phyloP scores from a whole-genome alignment of 441 rosid genomes.

The Adansonia gregorii region DNA sequence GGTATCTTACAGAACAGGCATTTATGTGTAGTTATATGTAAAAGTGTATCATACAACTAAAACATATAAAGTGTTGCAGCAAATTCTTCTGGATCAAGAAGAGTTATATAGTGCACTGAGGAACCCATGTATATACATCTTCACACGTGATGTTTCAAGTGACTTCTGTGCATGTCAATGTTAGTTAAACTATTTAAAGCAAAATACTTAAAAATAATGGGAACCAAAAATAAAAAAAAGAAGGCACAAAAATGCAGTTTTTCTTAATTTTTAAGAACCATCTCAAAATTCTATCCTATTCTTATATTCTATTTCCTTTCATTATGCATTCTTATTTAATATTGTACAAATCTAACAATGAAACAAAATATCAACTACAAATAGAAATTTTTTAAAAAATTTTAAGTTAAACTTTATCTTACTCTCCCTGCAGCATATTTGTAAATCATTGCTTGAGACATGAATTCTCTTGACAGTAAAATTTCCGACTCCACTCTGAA shows the following conservation, averaged over 20 bases:
- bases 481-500: not conserved
- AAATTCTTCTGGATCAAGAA: conserved; percentile 2
- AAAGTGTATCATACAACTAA: not conserved
- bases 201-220: not conserved
- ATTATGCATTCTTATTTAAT: not conserved
- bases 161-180: not conserved
- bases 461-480: not conserved
- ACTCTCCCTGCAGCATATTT: not conserved
- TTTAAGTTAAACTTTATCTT: not conserved
- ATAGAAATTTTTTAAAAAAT: not conserved
- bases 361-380: not conserved
- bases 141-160: conserved; percentile 6
- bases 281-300: not conserved
- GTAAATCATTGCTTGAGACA: not conserved
- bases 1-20: not conserved
- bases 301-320: not conserved
- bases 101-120: not conserved
- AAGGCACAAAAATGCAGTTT: not conserved
- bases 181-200: not conserved
- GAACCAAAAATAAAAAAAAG: not conserved
- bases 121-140: not conserved
- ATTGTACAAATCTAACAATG: conserved; percentile 5
- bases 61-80: not conserved
- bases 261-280: not conserved
- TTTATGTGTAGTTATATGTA: not conserved